A percentile compares a stretch with the other conserved stretches of the same genome.
phyloP scores from a whole-genome alignment of 1,284 basidiomycete species.

The Sanguinoderma infundibulare region DNA sequence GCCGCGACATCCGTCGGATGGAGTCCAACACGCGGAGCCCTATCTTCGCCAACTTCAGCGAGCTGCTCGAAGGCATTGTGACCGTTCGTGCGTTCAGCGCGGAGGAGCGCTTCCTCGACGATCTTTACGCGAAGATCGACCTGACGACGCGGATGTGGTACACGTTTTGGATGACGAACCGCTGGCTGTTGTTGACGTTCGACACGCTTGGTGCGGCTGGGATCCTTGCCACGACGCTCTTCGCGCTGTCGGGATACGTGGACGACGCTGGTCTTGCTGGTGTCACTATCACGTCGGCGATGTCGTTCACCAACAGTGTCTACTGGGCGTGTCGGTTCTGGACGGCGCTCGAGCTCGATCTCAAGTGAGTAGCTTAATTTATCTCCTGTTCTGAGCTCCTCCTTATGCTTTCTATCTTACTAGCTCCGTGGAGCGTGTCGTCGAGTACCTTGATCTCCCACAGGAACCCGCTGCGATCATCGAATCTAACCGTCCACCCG shows the following conservation, averaged over 20 bases:
- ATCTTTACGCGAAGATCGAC: constrained; percentile 70
- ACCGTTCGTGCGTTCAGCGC: constrained; percentile 91
- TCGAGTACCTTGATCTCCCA: constrained; percentile 88
- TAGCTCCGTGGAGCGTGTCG: constrained; percentile 85
- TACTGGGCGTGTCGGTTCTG: constrained; percentile 75
- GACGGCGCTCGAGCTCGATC: constrained; percentile 64
- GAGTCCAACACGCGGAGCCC: constrained; percentile 76
- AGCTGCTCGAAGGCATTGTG: constrained; percentile 80
- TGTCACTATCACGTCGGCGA: constrained; percentile 84
- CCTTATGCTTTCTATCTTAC: not conserved
- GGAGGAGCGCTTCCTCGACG: constrained; percentile 79
- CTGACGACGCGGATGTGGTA: constrained; percentile 79
- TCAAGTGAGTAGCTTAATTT: constrained; percentile 52
- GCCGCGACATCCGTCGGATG: constrained; percentile 79
- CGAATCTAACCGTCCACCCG: constrained; percentile 70
- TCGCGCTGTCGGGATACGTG: constrained; percentile 75
- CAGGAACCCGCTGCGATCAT: constrained; percentile 82
- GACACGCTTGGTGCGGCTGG: constrained; percentile 70
- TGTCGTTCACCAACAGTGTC: constrained; percentile 60
- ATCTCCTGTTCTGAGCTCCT: not conserved
- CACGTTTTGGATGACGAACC: constrained; percentile 80
- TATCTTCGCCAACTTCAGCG: constrained; percentile 80
- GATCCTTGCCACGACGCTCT: constrained; percentile 74
- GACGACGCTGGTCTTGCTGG: constrained; percentile 79
- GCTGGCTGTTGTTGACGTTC: constrained; percentile 80